Percentiles rank a stretch among this genome's conserved stretches.
These are phyloP conservation scores for Aspergillus viridinutans DNA, from an alignment of 2,329 filamentous ascomycete species.

Conservation along the genomic window DNA sequence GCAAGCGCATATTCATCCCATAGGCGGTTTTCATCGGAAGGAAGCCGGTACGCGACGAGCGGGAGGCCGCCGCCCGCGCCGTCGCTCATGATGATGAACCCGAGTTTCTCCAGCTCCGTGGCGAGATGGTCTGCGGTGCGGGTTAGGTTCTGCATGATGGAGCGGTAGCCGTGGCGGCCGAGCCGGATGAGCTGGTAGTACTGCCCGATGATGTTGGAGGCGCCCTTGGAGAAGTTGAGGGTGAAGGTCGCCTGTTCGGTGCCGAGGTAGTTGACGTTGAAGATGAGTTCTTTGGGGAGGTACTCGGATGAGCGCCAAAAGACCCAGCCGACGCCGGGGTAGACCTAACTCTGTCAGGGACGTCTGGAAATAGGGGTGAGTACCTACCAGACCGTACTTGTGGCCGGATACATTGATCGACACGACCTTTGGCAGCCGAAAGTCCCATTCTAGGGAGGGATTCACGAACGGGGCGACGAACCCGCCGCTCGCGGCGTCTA, in stretches of 20 bases:
- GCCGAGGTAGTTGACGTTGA: conserved; percentile 67
- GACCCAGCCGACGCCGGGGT: conserved; percentile 67
- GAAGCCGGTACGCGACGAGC: conserved; percentile 79
- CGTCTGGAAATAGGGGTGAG: not conserved
- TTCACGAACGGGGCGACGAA: conserved; percentile 43
- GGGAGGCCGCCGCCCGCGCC: conserved; percentile 72
- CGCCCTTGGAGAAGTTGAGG: conserved; percentile 68
- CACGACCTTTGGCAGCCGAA: conserved; percentile 30
- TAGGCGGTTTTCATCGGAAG: conserved; percentile 50
- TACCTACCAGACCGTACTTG: conserved; percentile 46
- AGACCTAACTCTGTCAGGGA: conserved; percentile 36
- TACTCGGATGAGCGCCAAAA: conserved; percentile 63
- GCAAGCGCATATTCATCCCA: conserved; percentile 74
- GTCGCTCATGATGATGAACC: conserved; percentile 84
- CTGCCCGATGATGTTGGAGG: conserved; percentile 65
- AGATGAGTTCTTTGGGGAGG: conserved; percentile 64
- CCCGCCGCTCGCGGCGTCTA: conserved; percentile 41
- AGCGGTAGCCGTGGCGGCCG: conserved; percentile 61
- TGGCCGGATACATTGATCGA: conserved; percentile 57
- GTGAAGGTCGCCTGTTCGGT: conserved; percentile 69
- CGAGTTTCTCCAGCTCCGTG: conserved; percentile 64
- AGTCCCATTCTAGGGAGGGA: conserved; percentile 28
- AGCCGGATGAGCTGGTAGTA: conserved; percentile 71
- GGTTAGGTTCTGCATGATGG: conserved; percentile 71
- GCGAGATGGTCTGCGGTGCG: conserved; percentile 81